Evolutionary conservation across 306 rosid species (phyloP).

Genomic region (Cicer cuneatum): DNA sequence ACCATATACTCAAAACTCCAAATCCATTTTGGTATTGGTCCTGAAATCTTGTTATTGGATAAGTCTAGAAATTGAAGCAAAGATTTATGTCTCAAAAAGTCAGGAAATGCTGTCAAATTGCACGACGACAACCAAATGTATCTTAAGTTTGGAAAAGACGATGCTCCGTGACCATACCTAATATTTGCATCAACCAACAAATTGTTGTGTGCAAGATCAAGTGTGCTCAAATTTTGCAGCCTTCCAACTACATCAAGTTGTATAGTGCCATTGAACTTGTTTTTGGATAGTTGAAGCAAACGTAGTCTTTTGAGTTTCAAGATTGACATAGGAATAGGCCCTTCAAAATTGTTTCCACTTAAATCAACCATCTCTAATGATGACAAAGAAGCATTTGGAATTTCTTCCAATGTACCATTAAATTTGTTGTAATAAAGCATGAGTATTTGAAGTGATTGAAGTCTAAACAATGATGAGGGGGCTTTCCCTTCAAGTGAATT

Average conservation of each 20-base stretch:
- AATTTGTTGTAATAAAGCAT: constrained; percentile 23
- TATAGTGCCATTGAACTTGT: constrained; percentile 55
- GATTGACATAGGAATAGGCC: constrained; percentile 50
- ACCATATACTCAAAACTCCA: constrained; percentile 23
- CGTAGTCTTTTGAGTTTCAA: constrained; percentile 34
- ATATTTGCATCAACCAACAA: not conserved
- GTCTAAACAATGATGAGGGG: constrained; percentile 31
- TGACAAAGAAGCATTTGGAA: constrained; percentile 5
- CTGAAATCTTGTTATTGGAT: constrained; percentile 49
- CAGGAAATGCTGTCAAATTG: constrained; percentile 32
- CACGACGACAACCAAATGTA: not conserved
- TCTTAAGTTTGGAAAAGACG: not conserved
- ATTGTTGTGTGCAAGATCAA: constrained; percentile 56
- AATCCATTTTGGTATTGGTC: constrained; percentile 59
- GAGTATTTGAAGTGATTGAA: not conserved
- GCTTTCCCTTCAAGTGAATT: constrained; percentile 24
- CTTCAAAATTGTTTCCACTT: constrained; percentile 48
- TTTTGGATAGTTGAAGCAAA: constrained; percentile 45
- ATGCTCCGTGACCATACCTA: not conserved
- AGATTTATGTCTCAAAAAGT: constrained; percentile 49
- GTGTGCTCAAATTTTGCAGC: constrained; percentile 26
- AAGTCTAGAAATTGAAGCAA: not conserved
- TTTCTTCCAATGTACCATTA: not conserved
- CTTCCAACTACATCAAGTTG: not conserved
- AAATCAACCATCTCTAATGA: constrained; percentile 46